Evolutionary conservation across 2,329 filamentous ascomycete species (phyloP).

Genomic region (Hypoxylon sp.): DNA sequence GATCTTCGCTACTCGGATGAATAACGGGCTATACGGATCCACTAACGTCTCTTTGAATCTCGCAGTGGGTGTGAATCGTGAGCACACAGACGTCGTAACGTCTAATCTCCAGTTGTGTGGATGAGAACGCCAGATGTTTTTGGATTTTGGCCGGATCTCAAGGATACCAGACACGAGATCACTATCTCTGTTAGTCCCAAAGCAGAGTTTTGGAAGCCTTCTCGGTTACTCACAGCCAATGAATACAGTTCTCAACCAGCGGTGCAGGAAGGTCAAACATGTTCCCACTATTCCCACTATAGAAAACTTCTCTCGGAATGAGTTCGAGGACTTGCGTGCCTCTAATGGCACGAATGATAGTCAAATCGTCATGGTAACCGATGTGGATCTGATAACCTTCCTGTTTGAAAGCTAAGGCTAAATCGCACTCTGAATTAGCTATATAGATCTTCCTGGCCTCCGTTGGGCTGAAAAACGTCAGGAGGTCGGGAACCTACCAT

Average conservation of each 20-base stretch:
- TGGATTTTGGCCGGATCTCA: conserved; percentile 65
- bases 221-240: conserved; percentile 70
- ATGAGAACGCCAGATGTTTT: conserved; percentile 50
- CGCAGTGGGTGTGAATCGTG: conserved; percentile 8
- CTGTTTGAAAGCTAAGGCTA: conserved; percentile 49
- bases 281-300: background rate
- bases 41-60: conserved; percentile 57
- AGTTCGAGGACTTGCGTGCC: conserved; percentile 52
- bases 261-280: conserved; percentile 65
- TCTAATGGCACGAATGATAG: conserved; percentile 62
- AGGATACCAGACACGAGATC: conserved; percentile 57
- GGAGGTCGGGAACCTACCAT: conserved; percentile 54
- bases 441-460: background rate
- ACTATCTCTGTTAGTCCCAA: conserved; percentile 10
- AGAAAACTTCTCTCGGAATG: conserved; percentile 55
- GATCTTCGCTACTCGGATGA: conserved; percentile 57
- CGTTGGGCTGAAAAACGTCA: background rate
- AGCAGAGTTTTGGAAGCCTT: background rate
- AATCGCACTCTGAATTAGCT: conserved; percentile 37
- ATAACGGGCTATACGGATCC: conserved; percentile 63
- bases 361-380: conserved; percentile 59
- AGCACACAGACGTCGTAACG: conserved; percentile 44
- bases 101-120: conserved; percentile 57
- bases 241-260: conserved; percentile 67
- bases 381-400: conserved; percentile 67